Conservation (phyloP, 768 basidiomycete species). For the Cystobasidium ongulense region DNA sequence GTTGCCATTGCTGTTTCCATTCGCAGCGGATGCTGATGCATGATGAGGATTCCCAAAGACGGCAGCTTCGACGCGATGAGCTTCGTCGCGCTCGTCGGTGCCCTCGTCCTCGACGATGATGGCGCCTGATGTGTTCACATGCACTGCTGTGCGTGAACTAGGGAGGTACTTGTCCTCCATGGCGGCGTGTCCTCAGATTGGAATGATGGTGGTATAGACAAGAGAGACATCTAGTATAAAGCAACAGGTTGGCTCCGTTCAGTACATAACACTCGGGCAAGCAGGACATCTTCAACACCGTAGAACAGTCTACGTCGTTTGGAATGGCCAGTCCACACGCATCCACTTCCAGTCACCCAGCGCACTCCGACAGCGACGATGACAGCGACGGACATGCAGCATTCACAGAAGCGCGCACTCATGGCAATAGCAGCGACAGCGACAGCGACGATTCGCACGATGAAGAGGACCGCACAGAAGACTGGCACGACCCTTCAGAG, state of each 20-base stretch:
- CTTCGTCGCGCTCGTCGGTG: neutral
- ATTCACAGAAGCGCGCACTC: neutral
- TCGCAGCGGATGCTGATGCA: neutral
- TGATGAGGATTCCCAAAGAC: neutral
- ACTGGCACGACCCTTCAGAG: conserved; percentile 12
- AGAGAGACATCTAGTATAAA: too few species aligned
- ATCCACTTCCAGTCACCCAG: neutral
- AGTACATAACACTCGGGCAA: too few species aligned
- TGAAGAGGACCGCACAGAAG: neutral
- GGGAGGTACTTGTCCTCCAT: conserved; percentile 30
- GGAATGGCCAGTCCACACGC: neutral
- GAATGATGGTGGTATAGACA: too few species aligned
- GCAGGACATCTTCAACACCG: too few species aligned
- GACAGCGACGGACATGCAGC: neutral
- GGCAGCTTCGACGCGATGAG: neutral
- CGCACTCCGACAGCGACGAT: neutral
- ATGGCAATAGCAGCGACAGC: neutral
- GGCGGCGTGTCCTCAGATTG: too few species aligned
- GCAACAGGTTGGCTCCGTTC: neutral
- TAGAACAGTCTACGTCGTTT: too few species aligned
- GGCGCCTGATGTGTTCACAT: conserved; percentile 89
- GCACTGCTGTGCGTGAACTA: conserved; percentile 54
- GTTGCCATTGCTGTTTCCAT: conserved; percentile 57
- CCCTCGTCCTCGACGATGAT: conserved; percentile 79
- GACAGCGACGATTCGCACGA: neutral